These are phyloP conservation scores for Peronosclerospora sorghi DNA, from an alignment of 352 stramenopile genomes.

Conservation along the genomic window DNA sequence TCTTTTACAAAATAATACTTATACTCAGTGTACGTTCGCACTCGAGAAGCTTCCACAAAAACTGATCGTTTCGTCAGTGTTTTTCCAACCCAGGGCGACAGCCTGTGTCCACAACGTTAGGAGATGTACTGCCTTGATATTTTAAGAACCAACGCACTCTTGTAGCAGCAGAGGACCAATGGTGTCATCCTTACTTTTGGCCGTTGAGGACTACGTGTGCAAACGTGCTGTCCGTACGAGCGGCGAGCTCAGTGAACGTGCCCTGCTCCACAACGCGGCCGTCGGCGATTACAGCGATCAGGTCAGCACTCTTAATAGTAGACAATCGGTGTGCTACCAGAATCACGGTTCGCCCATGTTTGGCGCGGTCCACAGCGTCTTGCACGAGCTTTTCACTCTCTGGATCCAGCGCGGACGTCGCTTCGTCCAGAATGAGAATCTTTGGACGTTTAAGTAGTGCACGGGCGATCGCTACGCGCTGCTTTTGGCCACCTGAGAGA, in stretches of 20 bases:
- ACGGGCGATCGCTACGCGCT: conserved; percentile 68
- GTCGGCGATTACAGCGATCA: conserved; percentile 86
- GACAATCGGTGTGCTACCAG: conserved; percentile 95
- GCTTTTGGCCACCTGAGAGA: conserved; percentile 69
- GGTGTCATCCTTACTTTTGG: conserved; percentile 23
- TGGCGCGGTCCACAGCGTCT: conserved; percentile 61
- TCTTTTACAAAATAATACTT: conserved; percentile 46
- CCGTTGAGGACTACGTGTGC: conserved; percentile 61
- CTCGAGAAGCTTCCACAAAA: neutral
- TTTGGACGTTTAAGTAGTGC: conserved; percentile 64
- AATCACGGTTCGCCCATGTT: conserved; percentile 88
- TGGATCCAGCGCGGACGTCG: conserved; percentile 60
- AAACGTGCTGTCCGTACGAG: conserved; percentile 57
- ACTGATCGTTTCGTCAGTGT: too few relatives aligned
- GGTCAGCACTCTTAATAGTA: conserved; percentile 87
- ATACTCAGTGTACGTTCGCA: conserved; percentile 26
- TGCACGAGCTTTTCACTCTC: conserved; percentile 73
- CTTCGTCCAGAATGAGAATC: conserved; percentile 73
- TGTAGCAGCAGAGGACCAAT: conserved; percentile 7
- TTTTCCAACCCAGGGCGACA: too few relatives aligned
- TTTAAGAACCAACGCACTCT: conserved; percentile 6
- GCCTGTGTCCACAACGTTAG: too few relatives aligned
- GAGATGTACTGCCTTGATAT: too few relatives aligned
- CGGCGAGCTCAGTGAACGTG: conserved; percentile 53
- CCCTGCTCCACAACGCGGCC: conserved; percentile 80